phyloP scores from a whole-genome alignment of 2,329 filamentous ascomycete species.

The Stagonosporopsis cucurbitacearum region DNA sequence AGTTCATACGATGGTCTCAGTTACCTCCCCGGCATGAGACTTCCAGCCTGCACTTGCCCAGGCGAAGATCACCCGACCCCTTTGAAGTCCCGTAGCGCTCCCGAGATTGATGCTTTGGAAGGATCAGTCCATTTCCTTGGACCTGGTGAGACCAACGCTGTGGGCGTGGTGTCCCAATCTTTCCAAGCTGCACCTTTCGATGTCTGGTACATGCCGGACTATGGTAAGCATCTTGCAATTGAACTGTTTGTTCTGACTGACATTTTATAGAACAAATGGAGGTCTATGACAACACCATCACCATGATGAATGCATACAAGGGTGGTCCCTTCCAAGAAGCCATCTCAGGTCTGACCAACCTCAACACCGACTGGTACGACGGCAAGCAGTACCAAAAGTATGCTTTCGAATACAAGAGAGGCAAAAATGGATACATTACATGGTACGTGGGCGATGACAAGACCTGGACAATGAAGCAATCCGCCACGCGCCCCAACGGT shows the following conservation, averaged over 20 bases:
- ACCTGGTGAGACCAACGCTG: conserved; percentile 56
- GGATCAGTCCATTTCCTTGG: conserved; percentile 65
- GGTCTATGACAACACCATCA: conserved; percentile 65
- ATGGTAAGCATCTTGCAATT: conserved; percentile 35
- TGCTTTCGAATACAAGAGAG: conserved; percentile 63
- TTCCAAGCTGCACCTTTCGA: conserved; percentile 74
- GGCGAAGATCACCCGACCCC: conserved; percentile 70
- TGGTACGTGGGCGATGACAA: conserved; percentile 72
- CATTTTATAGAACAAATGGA: conserved; percentile 62
- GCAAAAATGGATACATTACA: conserved; percentile 65
- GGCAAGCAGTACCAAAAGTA: conserved; percentile 62
- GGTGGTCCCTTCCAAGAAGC: conserved; percentile 64
- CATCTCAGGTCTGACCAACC: conserved; percentile 59
- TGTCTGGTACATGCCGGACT: conserved; percentile 70
- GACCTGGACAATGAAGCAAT: conserved; percentile 68
- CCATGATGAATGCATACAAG: conserved; percentile 61
- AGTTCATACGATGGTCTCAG: conserved; percentile 71
- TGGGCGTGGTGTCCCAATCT: conserved; percentile 70
- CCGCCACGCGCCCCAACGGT: conserved; percentile 70
- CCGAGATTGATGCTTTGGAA: conserved; percentile 76
- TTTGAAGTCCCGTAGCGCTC: conserved; percentile 69
- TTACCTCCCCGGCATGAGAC: conserved; percentile 71
- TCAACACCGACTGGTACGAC: conserved; percentile 66
- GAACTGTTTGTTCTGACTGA: neutral
- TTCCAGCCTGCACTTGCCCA: conserved; percentile 71